phyloP scores from a whole-genome alignment of 331 rosid genomes.

The Spiraea crenata region DNA sequence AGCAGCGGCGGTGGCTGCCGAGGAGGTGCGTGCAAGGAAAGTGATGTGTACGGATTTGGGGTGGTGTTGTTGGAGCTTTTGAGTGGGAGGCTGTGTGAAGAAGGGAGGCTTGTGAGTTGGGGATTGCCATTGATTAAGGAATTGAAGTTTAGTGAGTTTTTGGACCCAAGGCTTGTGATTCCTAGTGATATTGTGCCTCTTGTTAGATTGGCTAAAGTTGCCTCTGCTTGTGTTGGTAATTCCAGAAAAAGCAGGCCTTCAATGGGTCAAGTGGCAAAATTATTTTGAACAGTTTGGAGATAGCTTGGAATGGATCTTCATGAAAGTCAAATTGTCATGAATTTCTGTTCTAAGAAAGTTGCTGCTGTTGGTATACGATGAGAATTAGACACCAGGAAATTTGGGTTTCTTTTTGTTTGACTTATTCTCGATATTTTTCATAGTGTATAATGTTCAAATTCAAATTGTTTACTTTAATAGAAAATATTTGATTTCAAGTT shows the following conservation, averaged over 20 bases:
- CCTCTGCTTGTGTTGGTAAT: slow-evolving; percentile 76
- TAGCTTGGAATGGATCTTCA: slow-evolving; percentile 3
- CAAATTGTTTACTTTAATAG: too few relatives aligned
- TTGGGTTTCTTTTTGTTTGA: background rate
- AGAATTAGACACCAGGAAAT: background rate
- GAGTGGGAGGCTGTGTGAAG: slow-evolving; percentile 73
- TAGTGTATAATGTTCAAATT: background rate
- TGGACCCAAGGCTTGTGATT: slow-evolving; percentile 57
- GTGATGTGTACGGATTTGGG: slow-evolving; percentile 84
- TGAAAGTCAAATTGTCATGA: slow-evolving; percentile 7
- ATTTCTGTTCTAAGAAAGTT: background rate
- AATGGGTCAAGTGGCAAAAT: slow-evolving; percentile 57
- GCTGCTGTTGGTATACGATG: background rate
- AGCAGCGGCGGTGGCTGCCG: slow-evolving; percentile 6
- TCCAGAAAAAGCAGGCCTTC: slow-evolving; percentile 73
- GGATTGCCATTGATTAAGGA: slow-evolving; percentile 77
- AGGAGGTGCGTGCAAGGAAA: slow-evolving; percentile 55
- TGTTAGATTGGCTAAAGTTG: slow-evolving; percentile 75
- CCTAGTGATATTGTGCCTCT: slow-evolving; percentile 47
- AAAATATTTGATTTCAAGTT: too few relatives aligned
- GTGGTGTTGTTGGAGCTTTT: slow-evolving; percentile 72
- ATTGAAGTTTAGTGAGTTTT: slow-evolving; percentile 45
- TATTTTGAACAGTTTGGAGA: slow-evolving; percentile 69
- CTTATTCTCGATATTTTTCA: background rate
- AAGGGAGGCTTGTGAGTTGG: slow-evolving; percentile 65